Evolutionary conservation across 306 rosid species (phyloP), one percentile per base, ranked within the genome.

Genomic region (Begonia peltatifolia): DNA sequence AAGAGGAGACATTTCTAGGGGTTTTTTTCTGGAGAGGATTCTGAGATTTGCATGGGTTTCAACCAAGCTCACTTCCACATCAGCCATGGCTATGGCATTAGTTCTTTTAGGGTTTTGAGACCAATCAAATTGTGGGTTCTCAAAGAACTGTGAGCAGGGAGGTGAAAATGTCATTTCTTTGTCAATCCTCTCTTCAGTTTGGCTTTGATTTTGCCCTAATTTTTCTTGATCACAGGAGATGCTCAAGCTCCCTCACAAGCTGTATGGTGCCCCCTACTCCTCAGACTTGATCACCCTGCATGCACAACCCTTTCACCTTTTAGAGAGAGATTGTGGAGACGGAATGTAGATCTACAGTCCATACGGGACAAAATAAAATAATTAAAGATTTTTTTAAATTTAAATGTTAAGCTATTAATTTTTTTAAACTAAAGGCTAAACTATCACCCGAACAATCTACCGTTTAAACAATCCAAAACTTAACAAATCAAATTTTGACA

Each of bases 261-360:
- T 89, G 83, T 61, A 89, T 83, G 12, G 97, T 95, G 14, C 97
- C 97, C 17, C 97, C 97, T 2, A 89, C 94, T 59, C 82, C 82
- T 17, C 95, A 89, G 11, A 95, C 97, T 52, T 89, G 97, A 55
- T 89, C 97, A 64, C 97, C 95, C 97, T 87, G 59, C 44, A 53
- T 14, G 12, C 15, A 38, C 12, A 78, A 4, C 15, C 6, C 44
- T 30, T 2, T 12, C 1, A 17, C 41, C 42, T 47, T 14, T 7
- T 41, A 62, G 14, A 25, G 30, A 43, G 35, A 56, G 8, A 20
- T 20, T 20, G 6, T 7, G 3, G 46, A 42, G 46, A 42, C 1
- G 3, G 46, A 42, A 42, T 7, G 9, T 42, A 9, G 10, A 42
- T 9, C 10, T 12, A 42, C 2, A 42, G 12, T 42, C 12, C 46